These are phyloP conservation scores for Bombardia bombarda DNA, from an alignment of 495 filamentous ascomycete species.

Conservation along the genomic window DNA sequence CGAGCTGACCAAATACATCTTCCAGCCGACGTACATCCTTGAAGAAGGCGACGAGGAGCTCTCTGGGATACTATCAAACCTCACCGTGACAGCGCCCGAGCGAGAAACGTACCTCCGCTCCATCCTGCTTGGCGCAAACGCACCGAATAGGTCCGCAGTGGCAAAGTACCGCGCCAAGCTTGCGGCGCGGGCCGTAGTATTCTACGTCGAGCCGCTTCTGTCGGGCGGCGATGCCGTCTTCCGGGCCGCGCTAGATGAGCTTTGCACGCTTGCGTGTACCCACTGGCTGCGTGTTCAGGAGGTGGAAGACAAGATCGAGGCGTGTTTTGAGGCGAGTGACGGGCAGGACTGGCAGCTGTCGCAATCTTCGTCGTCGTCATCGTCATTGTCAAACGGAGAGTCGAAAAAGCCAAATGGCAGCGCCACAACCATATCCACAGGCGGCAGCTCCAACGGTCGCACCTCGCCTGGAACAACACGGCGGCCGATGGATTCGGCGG, in stretches of 20 bases:
- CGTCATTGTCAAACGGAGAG: not conserved
- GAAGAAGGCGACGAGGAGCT: constrained; percentile 1
- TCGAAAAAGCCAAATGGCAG: not conserved
- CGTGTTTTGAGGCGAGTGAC: not conserved
- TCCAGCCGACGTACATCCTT: constrained; percentile 15
- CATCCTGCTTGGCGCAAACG: constrained; percentile 7
- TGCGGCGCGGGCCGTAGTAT: not conserved
- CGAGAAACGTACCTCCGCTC: constrained; percentile 15
- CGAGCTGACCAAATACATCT: constrained; percentile 7
- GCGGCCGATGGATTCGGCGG: not conserved
- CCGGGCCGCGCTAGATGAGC: not conserved
- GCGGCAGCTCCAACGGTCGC: not conserved
- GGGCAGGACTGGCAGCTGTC: not conserved
- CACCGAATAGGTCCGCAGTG: not conserved
- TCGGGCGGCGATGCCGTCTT: not conserved
- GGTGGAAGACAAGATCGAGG: not conserved
- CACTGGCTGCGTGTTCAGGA: not conserved
- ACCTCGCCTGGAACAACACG: not conserved
- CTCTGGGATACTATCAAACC: not conserved
- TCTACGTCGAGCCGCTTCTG: not conserved
- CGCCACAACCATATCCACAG: too few relatives aligned
- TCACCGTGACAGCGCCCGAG: constrained; percentile 1
- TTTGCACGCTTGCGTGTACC: not conserved
- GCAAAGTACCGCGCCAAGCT: not conserved
- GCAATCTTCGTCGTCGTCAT: not conserved